Evolutionary conservation across 306 rosid species (phyloP).

Genomic region (Cicer cuneatum): DNA sequence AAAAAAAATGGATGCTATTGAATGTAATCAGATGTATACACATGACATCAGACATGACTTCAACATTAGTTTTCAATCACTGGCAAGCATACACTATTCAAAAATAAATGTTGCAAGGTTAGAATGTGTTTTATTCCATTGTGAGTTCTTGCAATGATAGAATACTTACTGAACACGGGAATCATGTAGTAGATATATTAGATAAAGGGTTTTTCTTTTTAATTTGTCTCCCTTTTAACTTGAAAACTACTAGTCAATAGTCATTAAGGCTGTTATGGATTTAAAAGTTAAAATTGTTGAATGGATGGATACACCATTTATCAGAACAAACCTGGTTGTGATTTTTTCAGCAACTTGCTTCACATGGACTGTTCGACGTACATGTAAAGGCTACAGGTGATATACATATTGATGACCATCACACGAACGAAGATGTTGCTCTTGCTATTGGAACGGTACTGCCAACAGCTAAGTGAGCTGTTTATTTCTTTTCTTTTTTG

Average conservation of each 20-base stretch:
- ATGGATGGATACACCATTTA: not conserved
- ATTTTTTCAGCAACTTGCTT: conserved; percentile 79
- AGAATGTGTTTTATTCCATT: not conserved
- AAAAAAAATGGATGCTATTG: not conserved
- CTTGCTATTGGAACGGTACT: conserved; percentile 92
- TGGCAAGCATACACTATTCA: not conserved
- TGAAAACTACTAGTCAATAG: not conserved
- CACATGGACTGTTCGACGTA: conserved; percentile 87
- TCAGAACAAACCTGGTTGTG: conserved; percentile 37
- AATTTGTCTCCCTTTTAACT: not conserved
- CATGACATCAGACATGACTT: not conserved
- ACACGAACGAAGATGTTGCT: conserved; percentile 92
- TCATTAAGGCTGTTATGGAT: conserved; percentile 10
- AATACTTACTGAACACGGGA: not conserved
- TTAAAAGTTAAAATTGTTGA: not conserved
- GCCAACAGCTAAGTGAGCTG: conserved; percentile 32
- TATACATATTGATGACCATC: conserved; percentile 88
- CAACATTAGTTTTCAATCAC: conserved; percentile 1
- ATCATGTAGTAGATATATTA: conserved; percentile 20
- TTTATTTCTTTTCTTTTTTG: conserved; percentile 29
- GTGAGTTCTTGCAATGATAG: not conserved
- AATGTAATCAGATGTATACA: not conserved
- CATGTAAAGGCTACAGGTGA: conserved; percentile 86
- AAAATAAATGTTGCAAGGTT: not conserved
- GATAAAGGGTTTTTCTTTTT: conserved; percentile 1